Evolutionary conservation across 129 eudicot species (phyloP).

Genomic region (Flaveria bidentis): DNA sequence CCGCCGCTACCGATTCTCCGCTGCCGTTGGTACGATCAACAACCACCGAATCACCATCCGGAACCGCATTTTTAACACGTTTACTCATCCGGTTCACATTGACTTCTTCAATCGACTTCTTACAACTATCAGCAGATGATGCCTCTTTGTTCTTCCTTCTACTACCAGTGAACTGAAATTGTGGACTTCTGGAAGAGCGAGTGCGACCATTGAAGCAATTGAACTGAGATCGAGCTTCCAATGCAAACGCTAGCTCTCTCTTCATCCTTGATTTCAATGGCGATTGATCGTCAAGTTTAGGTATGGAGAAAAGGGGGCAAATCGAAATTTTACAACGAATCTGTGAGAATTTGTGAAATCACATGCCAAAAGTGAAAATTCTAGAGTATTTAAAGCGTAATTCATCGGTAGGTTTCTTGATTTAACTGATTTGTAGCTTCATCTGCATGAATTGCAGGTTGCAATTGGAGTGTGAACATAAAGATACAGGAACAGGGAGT

Average conservation of each 20-base stretch:
- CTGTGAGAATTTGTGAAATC: slow-evolving; percentile 7
- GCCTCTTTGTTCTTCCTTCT: slow-evolving; percentile 10
- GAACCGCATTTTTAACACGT: slow-evolving; percentile 36
- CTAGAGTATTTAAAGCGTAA: background rate
- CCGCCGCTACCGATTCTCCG: slow-evolving; percentile 19
- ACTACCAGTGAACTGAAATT: background rate
- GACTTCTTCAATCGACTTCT: slow-evolving; percentile 25
- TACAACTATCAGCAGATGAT: slow-evolving; percentile 2
- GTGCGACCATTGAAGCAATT: slow-evolving; percentile 43
- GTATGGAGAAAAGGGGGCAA: slow-evolving; percentile 9
- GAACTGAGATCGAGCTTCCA: slow-evolving; percentile 49
- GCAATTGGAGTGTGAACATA: slow-evolving; percentile 23
- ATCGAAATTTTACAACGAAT: slow-evolving; percentile 2
- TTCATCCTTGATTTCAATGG: slow-evolving; percentile 39
- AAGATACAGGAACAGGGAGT: background rate
- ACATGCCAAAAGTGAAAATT: background rate
- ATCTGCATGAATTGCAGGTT: slow-evolving; percentile 32
- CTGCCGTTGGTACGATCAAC: slow-evolving; percentile 11
- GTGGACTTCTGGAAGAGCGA: slow-evolving; percentile 32
- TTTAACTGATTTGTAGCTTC: slow-evolving; percentile 24
- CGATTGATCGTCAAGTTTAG: slow-evolving; percentile 19
- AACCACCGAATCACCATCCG: slow-evolving; percentile 30
- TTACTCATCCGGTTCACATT: slow-evolving; percentile 50
- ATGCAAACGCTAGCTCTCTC: slow-evolving; percentile 51
- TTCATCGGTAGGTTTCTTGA: background rate